Evolutionary conservation across 306 rosid genomes (phyloP).

Genomic region (Cercis canadensis): DNA sequence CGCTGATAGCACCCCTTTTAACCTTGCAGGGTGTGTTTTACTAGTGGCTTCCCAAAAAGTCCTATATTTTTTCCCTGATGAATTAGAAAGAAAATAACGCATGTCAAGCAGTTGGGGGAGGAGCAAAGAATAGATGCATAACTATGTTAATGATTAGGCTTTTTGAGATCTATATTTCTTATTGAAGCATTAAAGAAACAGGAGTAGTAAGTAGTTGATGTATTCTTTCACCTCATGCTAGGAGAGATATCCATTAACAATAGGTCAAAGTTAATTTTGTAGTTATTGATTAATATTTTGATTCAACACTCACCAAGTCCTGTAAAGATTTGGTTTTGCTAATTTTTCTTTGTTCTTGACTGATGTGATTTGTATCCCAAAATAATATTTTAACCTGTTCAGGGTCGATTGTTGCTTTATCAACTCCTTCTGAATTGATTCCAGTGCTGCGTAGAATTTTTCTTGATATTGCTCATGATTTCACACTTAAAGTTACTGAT

Average conservation of each 20-base stretch:
- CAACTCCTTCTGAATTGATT: neutral
- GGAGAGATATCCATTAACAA: slow-evolving; percentile 1
- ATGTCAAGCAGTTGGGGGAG: neutral
- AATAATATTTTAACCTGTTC: neutral
- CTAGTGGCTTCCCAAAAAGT: slow-evolving; percentile 46
- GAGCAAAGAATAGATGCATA: slow-evolving; percentile 5
- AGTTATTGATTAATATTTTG: slow-evolving; percentile 14
- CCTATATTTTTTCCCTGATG: neutral
- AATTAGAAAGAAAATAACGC: slow-evolving; percentile 6
- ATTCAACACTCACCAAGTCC: slow-evolving; percentile 14
- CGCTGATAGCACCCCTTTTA: no score
- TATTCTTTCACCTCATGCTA: slow-evolving; percentile 22
- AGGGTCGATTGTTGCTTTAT: neutral
- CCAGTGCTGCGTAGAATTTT: neutral
- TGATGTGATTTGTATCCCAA: neutral
- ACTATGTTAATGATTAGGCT: slow-evolving; percentile 14
- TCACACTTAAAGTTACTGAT: slow-evolving; percentile 23
- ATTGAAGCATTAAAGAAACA: neutral
- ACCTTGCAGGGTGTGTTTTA: slow-evolving; percentile 46
- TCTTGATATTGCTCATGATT: slow-evolving; percentile 9
- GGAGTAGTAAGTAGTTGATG: neutral
- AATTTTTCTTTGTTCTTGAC: slow-evolving; percentile 1
- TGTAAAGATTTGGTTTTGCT: neutral
- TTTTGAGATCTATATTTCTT: neutral
- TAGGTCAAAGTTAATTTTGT: slow-evolving; percentile 17